phyloP scores from a whole-genome alignment of 2,329 filamentous ascomycete species.

The Pseudogymnoascus sp. region DNA sequence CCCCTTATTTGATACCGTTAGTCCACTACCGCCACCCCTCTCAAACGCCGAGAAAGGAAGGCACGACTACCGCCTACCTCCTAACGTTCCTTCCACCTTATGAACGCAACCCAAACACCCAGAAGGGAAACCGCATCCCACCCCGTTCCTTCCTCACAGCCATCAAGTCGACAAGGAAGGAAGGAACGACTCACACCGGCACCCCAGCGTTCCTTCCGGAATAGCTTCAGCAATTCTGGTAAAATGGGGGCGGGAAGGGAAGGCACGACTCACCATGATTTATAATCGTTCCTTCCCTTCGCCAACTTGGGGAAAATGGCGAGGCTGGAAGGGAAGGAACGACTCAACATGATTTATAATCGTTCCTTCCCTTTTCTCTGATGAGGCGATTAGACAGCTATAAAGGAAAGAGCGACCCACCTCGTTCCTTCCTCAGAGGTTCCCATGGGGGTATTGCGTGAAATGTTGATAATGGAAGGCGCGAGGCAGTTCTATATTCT shows the following conservation, averaged over 20 bases:
- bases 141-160: not conserved
- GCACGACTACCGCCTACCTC: not conserved
- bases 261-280: not conserved
- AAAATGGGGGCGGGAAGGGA: not conserved
- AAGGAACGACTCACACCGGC: not conserved
- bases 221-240: not conserved
- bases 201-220: not conserved
- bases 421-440: too few species aligned
- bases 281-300: not conserved
- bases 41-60: not conserved
- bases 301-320: too few species aligned
- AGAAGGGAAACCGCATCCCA: not conserved
- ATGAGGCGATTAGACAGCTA: too few species aligned
- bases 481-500: not conserved
- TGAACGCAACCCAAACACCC: not conserved
- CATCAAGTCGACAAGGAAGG: not conserved
- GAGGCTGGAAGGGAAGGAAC: not conserved
- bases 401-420: too few species aligned
- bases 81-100: not conserved
- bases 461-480: not conserved
- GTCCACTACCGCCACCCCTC: too few species aligned
- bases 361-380: not conserved
- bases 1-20: not conserved
- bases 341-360: not conserved
- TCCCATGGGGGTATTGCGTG: too few species aligned